Percentiles rank a stretch among this genome's conserved stretches.
Conservation (phyloP, 148 eudicot species). For the Suaeda aralocaspica region DNA sequence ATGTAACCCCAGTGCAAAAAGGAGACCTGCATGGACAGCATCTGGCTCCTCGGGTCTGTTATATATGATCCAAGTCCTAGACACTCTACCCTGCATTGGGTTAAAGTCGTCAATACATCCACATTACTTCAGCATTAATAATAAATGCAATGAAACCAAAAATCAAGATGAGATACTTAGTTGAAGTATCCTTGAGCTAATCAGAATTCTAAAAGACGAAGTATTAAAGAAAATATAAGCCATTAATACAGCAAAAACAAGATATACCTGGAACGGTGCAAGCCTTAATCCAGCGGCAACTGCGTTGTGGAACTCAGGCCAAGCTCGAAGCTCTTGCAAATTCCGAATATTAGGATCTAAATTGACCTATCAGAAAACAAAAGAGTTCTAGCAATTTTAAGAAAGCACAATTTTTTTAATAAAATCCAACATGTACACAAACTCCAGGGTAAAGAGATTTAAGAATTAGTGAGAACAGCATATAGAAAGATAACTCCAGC, state of each 20-base stretch:
- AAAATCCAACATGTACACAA: neutral
- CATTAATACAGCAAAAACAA: neutral
- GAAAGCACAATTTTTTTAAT: neutral
- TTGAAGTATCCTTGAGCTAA: neutral
- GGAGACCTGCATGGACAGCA: conserved; percentile 88
- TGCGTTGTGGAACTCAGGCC: conserved; percentile 99
- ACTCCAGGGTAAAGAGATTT: neutral
- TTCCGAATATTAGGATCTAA: conserved; percentile 80
- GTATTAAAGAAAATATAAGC: neutral
- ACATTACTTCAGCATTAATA: neutral
- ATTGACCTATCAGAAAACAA: conserved; percentile 58
- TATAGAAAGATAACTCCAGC: neutral
- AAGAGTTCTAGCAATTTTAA: neutral
- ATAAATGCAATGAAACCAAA: neutral
- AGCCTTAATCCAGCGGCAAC: conserved; percentile 94
- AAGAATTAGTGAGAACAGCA: conserved; percentile 4
- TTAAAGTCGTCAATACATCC: neutral
- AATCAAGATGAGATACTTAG: neutral
- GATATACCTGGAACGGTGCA: conserved; percentile 70
- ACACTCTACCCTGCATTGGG: conserved; percentile 74
- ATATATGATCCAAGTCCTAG: conserved; percentile 95
- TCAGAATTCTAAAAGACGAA: conserved; percentile 3
- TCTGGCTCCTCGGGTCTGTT: conserved; percentile 89
- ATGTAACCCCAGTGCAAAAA: conserved; percentile 90
- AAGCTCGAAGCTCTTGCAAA: conserved; percentile 82